These are phyloP conservation scores for Pachysandra terminalis DNA, from an alignment of 164 flowering plant species.

Conservation along the genomic window DNA sequence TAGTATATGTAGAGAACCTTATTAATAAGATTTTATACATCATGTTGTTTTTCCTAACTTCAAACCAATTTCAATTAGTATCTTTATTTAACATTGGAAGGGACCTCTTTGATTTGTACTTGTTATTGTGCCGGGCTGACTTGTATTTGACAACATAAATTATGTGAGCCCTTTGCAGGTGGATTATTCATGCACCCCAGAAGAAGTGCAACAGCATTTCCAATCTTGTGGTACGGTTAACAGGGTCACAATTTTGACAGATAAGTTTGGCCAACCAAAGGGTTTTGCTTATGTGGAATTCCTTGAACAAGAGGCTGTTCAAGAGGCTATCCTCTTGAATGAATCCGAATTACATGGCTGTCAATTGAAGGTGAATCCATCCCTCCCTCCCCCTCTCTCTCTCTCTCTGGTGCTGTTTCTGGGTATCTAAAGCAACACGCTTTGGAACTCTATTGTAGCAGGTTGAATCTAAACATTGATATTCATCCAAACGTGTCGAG, in stretches of 20 bases:
- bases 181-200: slow-evolving; percentile 71
- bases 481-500: not conserved
- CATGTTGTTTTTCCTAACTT: not conserved
- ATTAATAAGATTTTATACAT: not conserved
- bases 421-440: too few relatives aligned
- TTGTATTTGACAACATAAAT: not conserved
- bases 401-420: too few relatives aligned
- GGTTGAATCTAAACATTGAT: not conserved
- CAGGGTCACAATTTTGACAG: slow-evolving; percentile 57
- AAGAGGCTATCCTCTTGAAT: slow-evolving; percentile 56
- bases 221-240: slow-evolving; percentile 75
- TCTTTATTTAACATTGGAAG: not conserved
- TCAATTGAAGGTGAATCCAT: slow-evolving; percentile 46
- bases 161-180: slow-evolving; percentile 34
- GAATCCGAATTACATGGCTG: slow-evolving; percentile 75
- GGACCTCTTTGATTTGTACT: not conserved
- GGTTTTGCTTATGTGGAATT: slow-evolving; percentile 79
- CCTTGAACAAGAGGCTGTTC: slow-evolving; percentile 63
- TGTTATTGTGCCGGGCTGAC: not conserved
- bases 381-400: too few relatives aligned
- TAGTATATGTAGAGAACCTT: not conserved
- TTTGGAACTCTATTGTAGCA: too few relatives aligned
- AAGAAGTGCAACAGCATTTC: slow-evolving; percentile 76
- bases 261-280: slow-evolving; percentile 66
- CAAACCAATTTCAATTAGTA: too few relatives aligned